phyloP scores from a whole-genome alignment of 257 asterid genomes.

The Scutellaria baicalensis region DNA sequence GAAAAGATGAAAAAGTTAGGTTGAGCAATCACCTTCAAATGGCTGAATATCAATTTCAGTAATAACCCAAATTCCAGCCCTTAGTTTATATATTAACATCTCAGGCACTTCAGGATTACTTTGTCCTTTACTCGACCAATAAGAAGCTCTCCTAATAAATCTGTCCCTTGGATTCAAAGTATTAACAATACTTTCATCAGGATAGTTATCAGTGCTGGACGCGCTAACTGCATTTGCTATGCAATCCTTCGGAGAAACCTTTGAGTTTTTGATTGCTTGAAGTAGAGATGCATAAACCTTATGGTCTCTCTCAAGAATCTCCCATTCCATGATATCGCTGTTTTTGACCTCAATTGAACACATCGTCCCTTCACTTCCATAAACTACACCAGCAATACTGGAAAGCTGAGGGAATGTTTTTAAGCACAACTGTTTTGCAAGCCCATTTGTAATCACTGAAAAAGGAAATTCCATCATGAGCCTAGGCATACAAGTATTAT shows the following conservation, averaged over 20 bases:
- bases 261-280: conserved; percentile 43
- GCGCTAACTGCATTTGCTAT: conserved; percentile 58
- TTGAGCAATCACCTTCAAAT: conserved; percentile 51
- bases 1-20: background rate
- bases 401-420: conserved; percentile 53
- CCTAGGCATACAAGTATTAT: background rate
- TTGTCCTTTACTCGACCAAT: conserved; percentile 89
- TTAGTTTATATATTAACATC: conserved; percentile 55
- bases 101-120: conserved; percentile 61
- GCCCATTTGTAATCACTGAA: conserved; percentile 58
- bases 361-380: conserved; percentile 5
- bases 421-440: conserved; percentile 56
- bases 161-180: conserved; percentile 62
- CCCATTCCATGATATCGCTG: conserved; percentile 24
- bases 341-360: conserved; percentile 20
- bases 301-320: conserved; percentile 40
- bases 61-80: conserved; percentile 55
- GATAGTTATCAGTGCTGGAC: conserved; percentile 72
- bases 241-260: conserved; percentile 39
- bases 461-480: conserved; percentile 18
- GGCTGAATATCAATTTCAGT: conserved; percentile 71
- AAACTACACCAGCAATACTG: conserved; percentile 24
- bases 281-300: conserved; percentile 51
- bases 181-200: conserved; percentile 51
- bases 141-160: conserved; percentile 37